phyloP scores from a whole-genome alignment of 1,139 yeast species.

The Geotrichum restrictum region DNA sequence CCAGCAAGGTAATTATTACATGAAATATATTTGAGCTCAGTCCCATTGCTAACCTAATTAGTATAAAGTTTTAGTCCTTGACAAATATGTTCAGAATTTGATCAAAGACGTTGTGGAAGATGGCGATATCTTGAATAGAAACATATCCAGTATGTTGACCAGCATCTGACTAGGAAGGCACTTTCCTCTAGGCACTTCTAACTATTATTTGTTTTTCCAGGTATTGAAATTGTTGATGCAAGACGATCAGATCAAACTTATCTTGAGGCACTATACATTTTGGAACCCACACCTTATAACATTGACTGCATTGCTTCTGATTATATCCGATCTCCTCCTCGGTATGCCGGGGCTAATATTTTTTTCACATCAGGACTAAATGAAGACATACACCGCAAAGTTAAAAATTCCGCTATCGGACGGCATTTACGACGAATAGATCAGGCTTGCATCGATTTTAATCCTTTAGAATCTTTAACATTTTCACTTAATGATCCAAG shows the following conservation, averaged over 20 bases:
- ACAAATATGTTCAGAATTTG: conserved; percentile 38
- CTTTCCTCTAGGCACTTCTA: too few species aligned
- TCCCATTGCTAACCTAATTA: conserved; percentile 15
- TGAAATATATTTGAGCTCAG: not conserved
- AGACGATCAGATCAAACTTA: conserved; percentile 48
- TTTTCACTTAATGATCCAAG: conserved; percentile 45
- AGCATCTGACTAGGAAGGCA: not conserved
- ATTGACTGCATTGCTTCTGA: conserved; percentile 60
- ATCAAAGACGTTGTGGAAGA: conserved; percentile 38
- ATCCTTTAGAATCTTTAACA: conserved; percentile 49
- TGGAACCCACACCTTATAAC: conserved; percentile 52
- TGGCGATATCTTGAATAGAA: conserved; percentile 41
- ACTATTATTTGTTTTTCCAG: conserved; percentile 31
- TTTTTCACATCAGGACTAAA: conserved; percentile 53
- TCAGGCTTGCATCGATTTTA: conserved; percentile 40
- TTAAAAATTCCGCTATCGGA: conserved; percentile 30
- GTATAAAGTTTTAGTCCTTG: conserved; percentile 45
- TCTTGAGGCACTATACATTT: conserved; percentile 57
- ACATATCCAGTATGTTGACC: conserved; percentile 34
- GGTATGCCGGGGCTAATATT: conserved; percentile 57
- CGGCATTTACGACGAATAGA: conserved; percentile 29
- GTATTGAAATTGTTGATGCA: conserved; percentile 54
- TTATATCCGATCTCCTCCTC: conserved; percentile 48
- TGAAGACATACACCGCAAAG: conserved; percentile 25
- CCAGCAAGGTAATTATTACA: conserved; percentile 29